These are phyloP conservation scores for Stropharia rugosoannulata DNA, from an alignment of 768 basidiomycete species.

Conservation along the genomic window DNA sequence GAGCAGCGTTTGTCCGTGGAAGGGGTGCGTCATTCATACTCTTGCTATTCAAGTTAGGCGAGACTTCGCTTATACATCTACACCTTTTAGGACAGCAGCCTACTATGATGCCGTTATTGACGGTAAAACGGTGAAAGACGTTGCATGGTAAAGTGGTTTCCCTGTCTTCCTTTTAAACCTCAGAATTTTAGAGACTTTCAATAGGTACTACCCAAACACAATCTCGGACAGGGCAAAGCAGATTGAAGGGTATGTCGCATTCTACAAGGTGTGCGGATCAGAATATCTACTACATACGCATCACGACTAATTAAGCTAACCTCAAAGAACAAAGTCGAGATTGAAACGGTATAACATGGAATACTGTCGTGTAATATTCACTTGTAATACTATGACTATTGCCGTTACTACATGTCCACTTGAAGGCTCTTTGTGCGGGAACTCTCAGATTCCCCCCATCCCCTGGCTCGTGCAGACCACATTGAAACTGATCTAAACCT, in stretches of 20 bases:
- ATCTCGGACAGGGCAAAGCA: constrained; percentile 52
- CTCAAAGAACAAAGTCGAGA: constrained; percentile 1
- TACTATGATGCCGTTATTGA: constrained; percentile 62
- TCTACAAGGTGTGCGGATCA: constrained; percentile 62
- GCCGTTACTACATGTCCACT: too few relatives aligned
- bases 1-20: constrained; percentile 59
- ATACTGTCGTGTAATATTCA: too few relatives aligned
- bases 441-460: too few relatives aligned
- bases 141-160: too few relatives aligned
- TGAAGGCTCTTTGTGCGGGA: too few relatives aligned
- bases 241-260: constrained; percentile 70
- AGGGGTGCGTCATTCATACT: constrained; percentile 47
- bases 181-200: background rate
- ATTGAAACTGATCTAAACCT: too few relatives aligned
- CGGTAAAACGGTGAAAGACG: constrained; percentile 47
- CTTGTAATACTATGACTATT: too few relatives aligned
- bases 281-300: background rate
- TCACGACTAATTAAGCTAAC: background rate
- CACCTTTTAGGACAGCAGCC: constrained; percentile 47
- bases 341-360: background rate
- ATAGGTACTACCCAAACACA: constrained; percentile 66
- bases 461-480: too few relatives aligned
- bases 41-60: background rate
- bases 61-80: background rate
- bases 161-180: background rate